Percentiles rank a stretch among this genome's conserved stretches.
Conservation (phyloP, 148 eudicot genomes). For the Hydrangea macrophylla region DNA sequence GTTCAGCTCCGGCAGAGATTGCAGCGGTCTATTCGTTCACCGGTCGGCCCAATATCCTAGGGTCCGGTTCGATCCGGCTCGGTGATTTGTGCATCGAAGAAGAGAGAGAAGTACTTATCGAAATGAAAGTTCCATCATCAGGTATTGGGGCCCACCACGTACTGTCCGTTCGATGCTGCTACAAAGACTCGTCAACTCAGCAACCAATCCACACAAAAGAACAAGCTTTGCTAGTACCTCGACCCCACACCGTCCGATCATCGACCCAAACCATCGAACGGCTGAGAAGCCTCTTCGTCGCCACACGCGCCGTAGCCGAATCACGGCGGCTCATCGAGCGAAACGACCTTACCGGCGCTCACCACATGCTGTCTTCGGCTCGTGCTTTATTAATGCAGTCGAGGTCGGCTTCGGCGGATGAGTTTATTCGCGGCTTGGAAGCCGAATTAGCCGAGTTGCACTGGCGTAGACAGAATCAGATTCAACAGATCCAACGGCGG, state of each 20-base stretch:
- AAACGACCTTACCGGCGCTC: slow-evolving; percentile 56
- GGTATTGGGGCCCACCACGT: slow-evolving; percentile 55
- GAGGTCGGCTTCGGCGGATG: slow-evolving; percentile 41
- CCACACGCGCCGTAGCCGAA: slow-evolving; percentile 85
- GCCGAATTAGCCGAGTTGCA: slow-evolving; percentile 58
- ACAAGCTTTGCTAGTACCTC: slow-evolving; percentile 49
- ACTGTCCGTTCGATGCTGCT: slow-evolving; percentile 55
- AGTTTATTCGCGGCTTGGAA: slow-evolving; percentile 49
- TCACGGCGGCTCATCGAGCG: slow-evolving; percentile 51
- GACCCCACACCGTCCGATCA: slow-evolving; percentile 65
- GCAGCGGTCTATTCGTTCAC: slow-evolving; percentile 57
- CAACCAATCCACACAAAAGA: slow-evolving; percentile 50
- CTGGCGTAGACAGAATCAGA: slow-evolving; percentile 46
- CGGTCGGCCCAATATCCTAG: slow-evolving; percentile 42
- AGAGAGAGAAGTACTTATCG: slow-evolving; percentile 67
- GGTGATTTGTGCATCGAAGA: slow-evolving; percentile 72
- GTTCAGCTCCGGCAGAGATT: slow-evolving; percentile 61
- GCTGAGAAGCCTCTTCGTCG: slow-evolving; percentile 56
- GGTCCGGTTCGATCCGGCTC: slow-evolving; percentile 41
- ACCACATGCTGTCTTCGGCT: slow-evolving; percentile 66
- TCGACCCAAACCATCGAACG: slow-evolving; percentile 56
- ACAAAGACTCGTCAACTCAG: slow-evolving; percentile 58
- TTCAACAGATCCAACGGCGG: slow-evolving; percentile 16
- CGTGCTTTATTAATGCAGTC: slow-evolving; percentile 58
- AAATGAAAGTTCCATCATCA: slow-evolving; percentile 61